phyloP scores from a whole-genome alignment of 176 grass and related monocot species.

The Cenchrus fungigraminus region DNA sequence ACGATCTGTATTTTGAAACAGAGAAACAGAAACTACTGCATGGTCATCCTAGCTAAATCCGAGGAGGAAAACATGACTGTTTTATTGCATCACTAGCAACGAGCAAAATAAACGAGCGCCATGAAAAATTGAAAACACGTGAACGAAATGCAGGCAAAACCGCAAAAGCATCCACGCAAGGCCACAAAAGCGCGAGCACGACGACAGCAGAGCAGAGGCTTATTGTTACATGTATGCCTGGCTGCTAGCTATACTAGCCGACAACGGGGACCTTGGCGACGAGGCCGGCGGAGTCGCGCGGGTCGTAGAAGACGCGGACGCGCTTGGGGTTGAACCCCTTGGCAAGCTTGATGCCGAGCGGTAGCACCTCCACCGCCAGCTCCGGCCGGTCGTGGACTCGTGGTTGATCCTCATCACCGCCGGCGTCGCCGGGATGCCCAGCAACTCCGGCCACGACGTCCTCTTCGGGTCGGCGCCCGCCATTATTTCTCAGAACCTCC shows the following conservation, averaged over 20 bases:
- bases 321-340: slow-evolving; percentile 30
- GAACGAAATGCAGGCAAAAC: too few species aligned
- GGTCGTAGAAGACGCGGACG: slow-evolving; percentile 45
- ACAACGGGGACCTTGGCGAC: slow-evolving; percentile 37
- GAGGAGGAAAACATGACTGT: too few species aligned
- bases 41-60: too few species aligned
- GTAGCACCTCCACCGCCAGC: slow-evolving; percentile 21
- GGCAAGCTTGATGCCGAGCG: not conserved
- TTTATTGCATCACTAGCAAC: too few species aligned
- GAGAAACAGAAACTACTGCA: too few species aligned
- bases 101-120: too few species aligned
- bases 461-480: slow-evolving; percentile 18
- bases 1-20: too few species aligned
- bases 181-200: too few species aligned
- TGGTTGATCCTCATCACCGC: slow-evolving; percentile 40
- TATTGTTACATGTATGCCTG: too few species aligned
- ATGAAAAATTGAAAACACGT: too few species aligned
- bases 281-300: slow-evolving; percentile 4
- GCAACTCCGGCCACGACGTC: slow-evolving; percentile 38
- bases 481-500: not conserved
- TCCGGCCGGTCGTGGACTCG: slow-evolving; percentile 26
- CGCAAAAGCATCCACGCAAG: too few species aligned
- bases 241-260: slow-evolving; percentile 1
- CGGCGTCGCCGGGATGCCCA: slow-evolving; percentile 39
- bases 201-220: too few species aligned